Conservation (phyloP, 768 basidiomycete species). For the Mycena epipterygia region DNA sequence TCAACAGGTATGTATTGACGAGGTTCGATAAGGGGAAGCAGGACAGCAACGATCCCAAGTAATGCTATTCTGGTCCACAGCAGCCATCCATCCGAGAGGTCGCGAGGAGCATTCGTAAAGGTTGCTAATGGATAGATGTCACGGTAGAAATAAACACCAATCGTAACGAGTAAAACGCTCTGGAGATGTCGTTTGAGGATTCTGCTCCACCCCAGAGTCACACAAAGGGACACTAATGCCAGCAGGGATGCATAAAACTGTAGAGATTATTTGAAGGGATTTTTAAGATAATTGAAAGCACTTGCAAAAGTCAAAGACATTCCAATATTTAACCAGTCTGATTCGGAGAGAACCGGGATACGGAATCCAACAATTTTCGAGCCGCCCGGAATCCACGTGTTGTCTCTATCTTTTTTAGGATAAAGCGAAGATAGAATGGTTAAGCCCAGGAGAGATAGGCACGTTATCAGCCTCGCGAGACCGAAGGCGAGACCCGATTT, state of each 20-base stretch:
- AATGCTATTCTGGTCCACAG: constrained; percentile 68
- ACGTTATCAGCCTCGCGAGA: not conserved
- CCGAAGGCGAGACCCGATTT: not conserved
- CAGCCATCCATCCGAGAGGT: constrained; percentile 59
- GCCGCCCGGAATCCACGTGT: not conserved
- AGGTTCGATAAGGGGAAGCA: constrained; percentile 68
- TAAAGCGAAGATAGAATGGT: not conserved
- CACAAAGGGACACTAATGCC: constrained; percentile 54
- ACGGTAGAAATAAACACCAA: constrained; percentile 67
- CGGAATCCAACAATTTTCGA: not conserved
- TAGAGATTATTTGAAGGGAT: not conserved
- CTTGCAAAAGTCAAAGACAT: constrained; percentile 1
- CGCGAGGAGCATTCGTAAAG: constrained; percentile 59
- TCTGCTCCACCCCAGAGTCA: constrained; percentile 49
- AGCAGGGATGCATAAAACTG: constrained; percentile 56
- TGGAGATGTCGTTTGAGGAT: constrained; percentile 60
- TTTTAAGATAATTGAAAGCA: not conserved
- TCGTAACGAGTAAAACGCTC: constrained; percentile 58
- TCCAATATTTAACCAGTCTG: constrained; percentile 14
- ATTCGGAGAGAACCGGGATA: constrained; percentile 7
- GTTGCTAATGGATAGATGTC: constrained; percentile 72
- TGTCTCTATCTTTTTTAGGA: not conserved
- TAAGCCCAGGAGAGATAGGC: constrained; percentile 10
- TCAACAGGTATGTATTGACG: constrained; percentile 70
- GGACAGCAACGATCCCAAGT: constrained; percentile 57